Conservation (phyloP, 1,284 basidiomycete genomes). For the Megacollybia platyphylla region DNA sequence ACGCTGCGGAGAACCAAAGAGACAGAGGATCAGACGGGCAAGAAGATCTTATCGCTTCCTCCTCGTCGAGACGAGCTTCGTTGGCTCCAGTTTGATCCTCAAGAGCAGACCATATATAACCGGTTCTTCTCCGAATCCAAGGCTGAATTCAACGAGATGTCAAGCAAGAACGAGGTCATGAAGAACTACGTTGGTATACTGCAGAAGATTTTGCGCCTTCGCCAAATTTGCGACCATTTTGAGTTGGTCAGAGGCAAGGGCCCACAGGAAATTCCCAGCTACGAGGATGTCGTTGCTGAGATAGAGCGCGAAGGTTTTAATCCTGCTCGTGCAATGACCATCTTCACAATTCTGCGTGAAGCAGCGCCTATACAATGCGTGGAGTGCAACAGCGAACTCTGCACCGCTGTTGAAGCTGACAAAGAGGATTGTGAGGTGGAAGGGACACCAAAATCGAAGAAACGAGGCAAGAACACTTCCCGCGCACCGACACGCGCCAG, state of each 20-base stretch:
- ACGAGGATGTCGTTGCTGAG: conserved; percentile 64
- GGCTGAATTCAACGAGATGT: conserved; percentile 81
- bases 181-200: conserved; percentile 98
- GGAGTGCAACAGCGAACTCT: conserved; percentile 77
- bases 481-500: conserved; percentile 58
- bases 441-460: conserved; percentile 43
- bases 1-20: conserved; percentile 96
- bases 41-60: conserved; percentile 78
- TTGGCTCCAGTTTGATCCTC: conserved; percentile 72
- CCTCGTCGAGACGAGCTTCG: conserved; percentile 79
- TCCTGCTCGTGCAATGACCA: conserved; percentile 56
- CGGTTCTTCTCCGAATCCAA: conserved; percentile 82
- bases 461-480: conserved; percentile 49
- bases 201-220: conserved; percentile 87
- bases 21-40: conserved; percentile 69
- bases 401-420: conserved; percentile 18
- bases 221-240: conserved; percentile 96
- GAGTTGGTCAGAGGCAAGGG: conserved; percentile 80
- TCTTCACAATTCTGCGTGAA: conserved; percentile 77
- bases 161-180: conserved; percentile 83
- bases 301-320: conserved; percentile 80
- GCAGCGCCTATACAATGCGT: conserved; percentile 79
- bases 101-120: conserved; percentile 83
- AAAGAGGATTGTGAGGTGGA: conserved; percentile 33
- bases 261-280: conserved; percentile 33